Base-by-base conservation (phyloP, 164 flowering plant genomes). In the Sextonia rubra region DNA sequence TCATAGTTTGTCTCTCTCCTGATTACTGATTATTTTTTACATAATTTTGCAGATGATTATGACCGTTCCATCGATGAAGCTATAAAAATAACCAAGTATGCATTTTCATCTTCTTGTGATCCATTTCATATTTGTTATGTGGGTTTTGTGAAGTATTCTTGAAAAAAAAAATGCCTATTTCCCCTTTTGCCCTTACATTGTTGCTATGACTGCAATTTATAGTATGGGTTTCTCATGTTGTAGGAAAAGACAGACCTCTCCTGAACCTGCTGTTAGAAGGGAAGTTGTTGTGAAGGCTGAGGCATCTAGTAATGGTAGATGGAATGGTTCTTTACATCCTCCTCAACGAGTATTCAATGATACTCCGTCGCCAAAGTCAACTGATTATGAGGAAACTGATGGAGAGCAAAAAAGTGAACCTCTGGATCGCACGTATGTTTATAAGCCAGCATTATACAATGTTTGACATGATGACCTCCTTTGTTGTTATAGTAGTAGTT, bases 31-130 rank as follows among this genome's bases (percentile, higher is more conserved):
- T 65, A 47, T 23, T 66, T 7, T 61, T 71, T 47, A 68, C 75
- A 61, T 79, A 48, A 66, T 79, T 71, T 74, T 85, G 87, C 97
- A 96, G 99, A 96, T 88, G 98, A 89, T 81, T 92, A 72, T 79
- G 97, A 90, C 69, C 88, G 92, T 62, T 93, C 98, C 44, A 93
- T 96, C 79, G 93, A 90, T 64, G 99, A 96, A 85, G 99, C 99
- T 60, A 88, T 96, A 80, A 88, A 96, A 84, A 84, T 88, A 77
- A 96, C 98, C 61, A 96, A 90, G 99, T 96, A 90, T 22, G 90
- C 6, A 75, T 68, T 63, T 63, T 75, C 69, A 26, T 61, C 14
- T 23, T 25, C 11, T 61, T 61, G 64, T 14, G 26, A 12, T 52
- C 64, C 64, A 61, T 61, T 61, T 22, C 23, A 23, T 61, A 23